Percentiles rank a stretch among this genome's conserved stretches.
These are phyloP conservation scores for Fusarium begoniae DNA, from an alignment of 2,329 filamentous ascomycete species.

Conservation along the genomic window DNA sequence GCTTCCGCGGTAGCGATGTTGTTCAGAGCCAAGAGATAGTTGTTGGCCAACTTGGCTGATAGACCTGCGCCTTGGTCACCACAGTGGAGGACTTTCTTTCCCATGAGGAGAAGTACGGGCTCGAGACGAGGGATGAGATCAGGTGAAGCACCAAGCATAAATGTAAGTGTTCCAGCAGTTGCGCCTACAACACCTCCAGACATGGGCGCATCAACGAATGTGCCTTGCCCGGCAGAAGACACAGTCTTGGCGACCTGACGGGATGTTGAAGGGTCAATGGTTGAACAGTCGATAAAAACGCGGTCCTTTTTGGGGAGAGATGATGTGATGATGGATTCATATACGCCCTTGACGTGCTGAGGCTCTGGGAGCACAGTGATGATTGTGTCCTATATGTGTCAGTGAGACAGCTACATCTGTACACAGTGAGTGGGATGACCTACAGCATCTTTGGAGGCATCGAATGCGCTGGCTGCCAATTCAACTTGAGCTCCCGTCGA, in stretches of 20 bases:
- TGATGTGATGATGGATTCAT: conserved; percentile 75
- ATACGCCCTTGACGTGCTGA: conserved; percentile 85
- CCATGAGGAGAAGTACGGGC: conserved; percentile 81
- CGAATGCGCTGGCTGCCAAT: conserved; percentile 55
- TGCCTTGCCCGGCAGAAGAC: conserved; percentile 69
- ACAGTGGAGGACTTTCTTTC: conserved; percentile 84
- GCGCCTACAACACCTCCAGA: conserved; percentile 96
- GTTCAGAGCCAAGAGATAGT: conserved; percentile 93
- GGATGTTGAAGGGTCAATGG: conserved; percentile 91
- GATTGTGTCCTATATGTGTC: conserved; percentile 73
- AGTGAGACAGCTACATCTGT: not conserved
- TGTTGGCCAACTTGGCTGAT: conserved; percentile 94
- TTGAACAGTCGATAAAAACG: conserved; percentile 95
- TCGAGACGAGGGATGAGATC: conserved; percentile 71
- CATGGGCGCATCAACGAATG: conserved; percentile 95
- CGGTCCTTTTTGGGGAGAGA: conserved; percentile 65
- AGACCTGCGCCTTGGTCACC: conserved; percentile 86
- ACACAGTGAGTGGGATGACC: conserved; percentile 40
- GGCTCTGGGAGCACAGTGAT: conserved; percentile 92
- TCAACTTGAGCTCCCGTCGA: conserved; percentile 58
- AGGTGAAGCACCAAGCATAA: conserved; percentile 85
- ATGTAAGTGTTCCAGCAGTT: conserved; percentile 85
- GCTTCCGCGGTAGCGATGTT: conserved; percentile 79
- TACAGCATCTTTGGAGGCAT: conserved; percentile 64
- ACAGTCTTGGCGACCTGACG: conserved; percentile 78